Evolutionary conservation across 2,329 filamentous ascomycete species (phyloP), one percentile per base, ranked within the genome.

Genomic region (Alternaria triticina): DNA sequence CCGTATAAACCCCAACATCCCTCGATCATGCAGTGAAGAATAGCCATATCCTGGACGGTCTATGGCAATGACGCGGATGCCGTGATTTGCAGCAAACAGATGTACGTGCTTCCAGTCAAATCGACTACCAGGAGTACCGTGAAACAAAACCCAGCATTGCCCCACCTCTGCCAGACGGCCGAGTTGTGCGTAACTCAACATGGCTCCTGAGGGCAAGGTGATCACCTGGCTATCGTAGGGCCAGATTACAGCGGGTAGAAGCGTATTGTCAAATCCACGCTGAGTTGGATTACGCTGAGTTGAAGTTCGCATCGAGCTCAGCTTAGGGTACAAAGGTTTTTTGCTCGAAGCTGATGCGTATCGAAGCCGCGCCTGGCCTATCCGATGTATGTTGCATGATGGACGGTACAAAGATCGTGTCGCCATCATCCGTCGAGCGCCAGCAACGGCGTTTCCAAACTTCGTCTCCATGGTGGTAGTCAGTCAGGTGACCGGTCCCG

Each of bases 91-190:
- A 23, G 45, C 55, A 17, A 28, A 50, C 9, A 11, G 13, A 7
- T 43, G 44, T 40, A 40, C 12, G 7, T 6, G 4, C 5, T 6
- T 25, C 17, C 6, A 43, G 4, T 5, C 15, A 10, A 57, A 8
- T n/a, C 55, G 55, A 28, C 28, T 20, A 43, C 55, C 22, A 23
- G 55, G 45, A 50, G 55, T 57, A 23, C 55, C 52, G 15, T 57
- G 45, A 20, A 57, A 57, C 6, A 43, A 5, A 20, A 57, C 28
- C 55, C 45, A 57, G 30, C 33, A 33, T 50, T 57, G 30, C 23
- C 55, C 55, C 23, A 40, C 30, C 11, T 57, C 55, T 49, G 20
- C 49, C 15, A 20, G 8, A 17, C 45, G 45, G 17, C 45, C 55
- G 28, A 57, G 20, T 20, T 30, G 45, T 43, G 55, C 55, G 45